Percentiles rank a stretch among this genome's conserved stretches.
Evolutionary conservation across 768 basidiomycete genomes (phyloP).

Genomic region (Auriscalpium orientale): DNA sequence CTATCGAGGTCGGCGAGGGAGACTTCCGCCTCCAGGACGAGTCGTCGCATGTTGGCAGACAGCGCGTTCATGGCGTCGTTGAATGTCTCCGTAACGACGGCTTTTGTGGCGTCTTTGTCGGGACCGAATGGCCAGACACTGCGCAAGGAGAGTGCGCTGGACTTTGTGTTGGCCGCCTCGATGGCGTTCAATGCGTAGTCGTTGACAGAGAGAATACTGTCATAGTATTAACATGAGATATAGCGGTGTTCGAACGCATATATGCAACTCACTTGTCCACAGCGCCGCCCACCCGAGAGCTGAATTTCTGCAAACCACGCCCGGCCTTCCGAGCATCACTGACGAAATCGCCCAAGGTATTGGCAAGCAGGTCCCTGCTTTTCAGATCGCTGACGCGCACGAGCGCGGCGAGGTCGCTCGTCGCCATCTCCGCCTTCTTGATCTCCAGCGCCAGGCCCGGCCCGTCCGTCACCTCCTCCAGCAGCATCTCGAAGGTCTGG

Average conservation of each 20-base stretch:
- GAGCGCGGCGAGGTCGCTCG: conserved; percentile 54
- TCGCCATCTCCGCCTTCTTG: conserved; percentile 74
- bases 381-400: conserved; percentile 57
- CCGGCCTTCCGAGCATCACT: conserved; percentile 54
- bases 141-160: conserved; percentile 18
- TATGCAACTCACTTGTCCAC: conserved; percentile 55
- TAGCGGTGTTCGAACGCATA: neutral
- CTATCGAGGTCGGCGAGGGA: conserved; percentile 48
- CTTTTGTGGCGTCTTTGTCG: conserved; percentile 25
- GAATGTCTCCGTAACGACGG: conserved; percentile 49
- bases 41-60: conserved; percentile 40
- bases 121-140: conserved; percentile 26
- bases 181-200: conserved; percentile 62
- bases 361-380: conserved; percentile 49
- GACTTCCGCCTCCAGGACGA: conserved; percentile 61
- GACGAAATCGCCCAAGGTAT: conserved; percentile 45
- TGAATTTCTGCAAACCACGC: conserved; percentile 51
- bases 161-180: conserved; percentile 24
- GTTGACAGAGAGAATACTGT: conserved; percentile 67
- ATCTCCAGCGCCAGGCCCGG: conserved; percentile 58
- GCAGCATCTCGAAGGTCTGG: conserved; percentile 52
- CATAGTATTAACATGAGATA: neutral
- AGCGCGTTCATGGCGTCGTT: conserved; percentile 55
- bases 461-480: conserved; percentile 51
- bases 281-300: conserved; percentile 61